A percentile compares a stretch with the other conserved stretches of the same genome.
These are phyloP conservation scores for Paratrimastix pyriformis DNA, from an alignment of 78 protist species.

Conservation along the genomic window DNA sequence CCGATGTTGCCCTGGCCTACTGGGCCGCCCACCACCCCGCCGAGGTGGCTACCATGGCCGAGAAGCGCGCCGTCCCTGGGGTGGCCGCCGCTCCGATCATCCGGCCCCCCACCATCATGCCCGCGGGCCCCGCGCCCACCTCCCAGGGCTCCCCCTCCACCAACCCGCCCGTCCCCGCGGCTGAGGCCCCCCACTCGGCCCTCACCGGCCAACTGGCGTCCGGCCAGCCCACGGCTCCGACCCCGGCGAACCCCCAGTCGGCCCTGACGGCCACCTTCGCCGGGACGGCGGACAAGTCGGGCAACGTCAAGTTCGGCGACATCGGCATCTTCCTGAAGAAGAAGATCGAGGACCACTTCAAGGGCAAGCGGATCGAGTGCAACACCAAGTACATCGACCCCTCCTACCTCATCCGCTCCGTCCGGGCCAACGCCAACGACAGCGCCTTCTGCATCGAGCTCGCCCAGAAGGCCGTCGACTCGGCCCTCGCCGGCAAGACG, in stretches of 20 bases:
- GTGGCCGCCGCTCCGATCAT: no score
- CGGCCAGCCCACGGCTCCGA: not conserved
- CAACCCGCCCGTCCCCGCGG: no score
- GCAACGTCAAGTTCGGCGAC: constrained; percentile 1
- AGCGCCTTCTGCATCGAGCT: constrained; percentile 5
- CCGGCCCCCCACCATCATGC: no score
- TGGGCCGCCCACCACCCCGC: no score
- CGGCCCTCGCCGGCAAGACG: constrained; percentile 9
- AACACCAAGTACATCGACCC: constrained; percentile 16
- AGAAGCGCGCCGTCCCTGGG: no score
- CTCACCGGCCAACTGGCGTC: not conserved
- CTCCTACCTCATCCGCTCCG: not conserved
- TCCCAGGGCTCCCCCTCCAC: no score
- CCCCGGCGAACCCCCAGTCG: not conserved
- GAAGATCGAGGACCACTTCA: constrained; percentile 9
- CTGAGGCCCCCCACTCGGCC: no score
- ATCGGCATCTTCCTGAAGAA: constrained; percentile 10
- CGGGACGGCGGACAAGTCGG: not conserved
- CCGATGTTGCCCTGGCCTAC: no score
- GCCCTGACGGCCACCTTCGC: not conserved
- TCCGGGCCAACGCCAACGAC: not conserved
- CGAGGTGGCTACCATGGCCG: no score
- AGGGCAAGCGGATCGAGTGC: not conserved
- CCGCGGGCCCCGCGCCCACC: no score
- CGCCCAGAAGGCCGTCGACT: constrained; percentile 5